phyloP scores from a whole-genome alignment of 2,329 filamentous ascomycete species.

The Colletotrichum neosansevieriae region DNA sequence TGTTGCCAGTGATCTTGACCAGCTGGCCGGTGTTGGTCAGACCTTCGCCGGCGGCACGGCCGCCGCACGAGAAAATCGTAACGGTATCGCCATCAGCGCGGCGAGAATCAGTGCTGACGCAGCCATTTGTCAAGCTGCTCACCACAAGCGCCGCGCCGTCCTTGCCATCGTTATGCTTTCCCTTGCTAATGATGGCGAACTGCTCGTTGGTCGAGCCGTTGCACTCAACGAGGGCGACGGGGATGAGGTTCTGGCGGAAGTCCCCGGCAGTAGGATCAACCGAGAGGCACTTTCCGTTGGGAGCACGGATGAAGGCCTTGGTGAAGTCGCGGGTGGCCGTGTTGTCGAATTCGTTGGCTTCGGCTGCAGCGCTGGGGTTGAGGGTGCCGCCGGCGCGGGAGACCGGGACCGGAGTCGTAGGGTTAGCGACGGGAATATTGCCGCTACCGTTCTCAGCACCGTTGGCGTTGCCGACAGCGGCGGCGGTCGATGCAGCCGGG shows the following conservation, averaged over 20 bases:
- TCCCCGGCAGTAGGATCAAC: conserved; percentile 65
- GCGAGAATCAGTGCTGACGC: conserved; percentile 62
- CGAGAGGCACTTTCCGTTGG: conserved; percentile 64
- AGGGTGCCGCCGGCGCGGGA: conserved; percentile 63
- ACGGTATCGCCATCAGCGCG: conserved; percentile 59
- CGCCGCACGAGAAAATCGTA: conserved; percentile 64
- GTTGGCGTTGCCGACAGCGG: conserved; percentile 15
- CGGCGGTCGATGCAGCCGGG: conserved; percentile 5
- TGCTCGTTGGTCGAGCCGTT: conserved; percentile 59
- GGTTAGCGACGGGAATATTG: conserved; percentile 50
- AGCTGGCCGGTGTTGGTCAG: conserved; percentile 62
- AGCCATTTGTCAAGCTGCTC: conserved; percentile 64
- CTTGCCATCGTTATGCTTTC: conserved; percentile 60
- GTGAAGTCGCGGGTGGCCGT: conserved; percentile 61
- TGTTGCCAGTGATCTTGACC: conserved; percentile 57
- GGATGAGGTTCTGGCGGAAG: conserved; percentile 66
- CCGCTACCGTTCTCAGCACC: conserved; percentile 19
- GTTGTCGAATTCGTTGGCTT: conserved; percentile 60
- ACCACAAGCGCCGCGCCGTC: conserved; percentile 58
- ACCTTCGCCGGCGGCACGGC: conserved; percentile 62
- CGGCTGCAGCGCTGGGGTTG: conserved; percentile 61
- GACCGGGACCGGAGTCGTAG: conserved; percentile 59
- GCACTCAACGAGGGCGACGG: conserved; percentile 59
- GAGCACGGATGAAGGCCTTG: conserved; percentile 58
- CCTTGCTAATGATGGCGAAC: conserved; percentile 64